Percentiles rank a stretch among this genome's conserved stretches.
Conservation (phyloP, 805 yeast species). For the Zygosaccharomyces pseudorouxii region DNA sequence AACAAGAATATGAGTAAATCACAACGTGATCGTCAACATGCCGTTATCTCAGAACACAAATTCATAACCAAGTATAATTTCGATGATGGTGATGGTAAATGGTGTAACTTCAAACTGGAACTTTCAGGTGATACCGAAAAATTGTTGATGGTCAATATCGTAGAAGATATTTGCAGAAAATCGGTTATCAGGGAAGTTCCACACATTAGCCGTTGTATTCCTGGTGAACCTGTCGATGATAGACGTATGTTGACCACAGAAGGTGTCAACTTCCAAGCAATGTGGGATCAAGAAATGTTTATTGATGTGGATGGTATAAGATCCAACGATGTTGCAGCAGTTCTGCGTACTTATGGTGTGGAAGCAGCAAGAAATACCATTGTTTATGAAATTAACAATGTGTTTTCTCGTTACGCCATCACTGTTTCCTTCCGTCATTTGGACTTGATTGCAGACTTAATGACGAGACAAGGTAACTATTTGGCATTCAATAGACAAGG, state of each 20-base stretch:
- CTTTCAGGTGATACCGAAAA: slow-evolving; percentile 84
- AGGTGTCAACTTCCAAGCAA: slow-evolving; percentile 95
- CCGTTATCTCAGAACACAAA: slow-evolving; percentile 67
- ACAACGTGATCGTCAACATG: slow-evolving; percentile 83
- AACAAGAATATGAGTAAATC: slow-evolving; percentile 43
- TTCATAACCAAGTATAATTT: slow-evolving; percentile 78
- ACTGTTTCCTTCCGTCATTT: slow-evolving; percentile 89
- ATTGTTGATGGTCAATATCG: slow-evolving; percentile 92
- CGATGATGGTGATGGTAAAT: slow-evolving; percentile 81
- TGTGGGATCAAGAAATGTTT: slow-evolving; percentile 97
- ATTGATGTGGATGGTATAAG: slow-evolving; percentile 83
- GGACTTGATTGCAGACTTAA: slow-evolving; percentile 96
- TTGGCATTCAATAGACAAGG: slow-evolving; percentile 98
- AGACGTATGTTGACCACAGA: slow-evolving; percentile 84
- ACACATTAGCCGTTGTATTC: slow-evolving; percentile 86
- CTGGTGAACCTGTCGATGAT: slow-evolving; percentile 66
- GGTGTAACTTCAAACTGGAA: slow-evolving; percentile 89
- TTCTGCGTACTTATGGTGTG: slow-evolving; percentile 88
- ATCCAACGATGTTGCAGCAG: slow-evolving; percentile 91
- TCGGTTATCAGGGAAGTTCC: slow-evolving; percentile 93
- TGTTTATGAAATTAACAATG: slow-evolving; percentile 92
- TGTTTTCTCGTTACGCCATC: slow-evolving; percentile 94
- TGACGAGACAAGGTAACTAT: slow-evolving; percentile 98
- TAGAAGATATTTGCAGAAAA: slow-evolving; percentile 84
- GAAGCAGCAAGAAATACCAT: slow-evolving; percentile 98